Evolutionary conservation across 2,329 filamentous ascomycete genomes (phyloP), one percentile per base, ranked within the genome.

Genomic region (Exophiala bonariae): DNA sequence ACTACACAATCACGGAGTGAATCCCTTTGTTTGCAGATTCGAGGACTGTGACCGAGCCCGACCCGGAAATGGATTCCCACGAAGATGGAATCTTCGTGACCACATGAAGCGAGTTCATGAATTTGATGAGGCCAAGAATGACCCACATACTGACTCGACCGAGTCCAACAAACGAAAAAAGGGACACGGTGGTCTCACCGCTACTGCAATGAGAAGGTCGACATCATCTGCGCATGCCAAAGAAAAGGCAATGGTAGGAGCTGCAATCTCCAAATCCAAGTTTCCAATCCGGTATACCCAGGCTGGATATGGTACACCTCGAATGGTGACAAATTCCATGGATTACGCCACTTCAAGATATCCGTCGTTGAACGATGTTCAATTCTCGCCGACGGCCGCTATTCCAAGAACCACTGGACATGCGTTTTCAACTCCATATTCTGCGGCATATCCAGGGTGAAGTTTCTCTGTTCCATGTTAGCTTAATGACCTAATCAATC

Each of bases 71-170:
- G 92, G 92, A 60, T 97, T 97, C 64, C 92, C 91, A 30, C 85
- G 92, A 61, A 86, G 91, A 61, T 97, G 93, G 89, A 97, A 97
- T 72, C 80, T 96, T 44, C 85, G 87, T 68, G 92, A 97, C 72
- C 92, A 97, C 77, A 96, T 96, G 91, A 89, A 89, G 73, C 86
- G 92, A 54, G 91, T 96, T 6, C 92, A 97, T 61, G 79, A 81
- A 57, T 81, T 79, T 61, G 74, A 50, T 31, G 52, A 56, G 38
- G 38, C 46, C 38, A 26, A 26, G 23, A 26, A 26, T 6, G 23
- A 26, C 23, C 23, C 6, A 11, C 23, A 6, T 11, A 6, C 23
- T 11, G 63, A 32, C 63, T 63, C 26, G 30, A 37, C 40, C 16
- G 41, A 43, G 17, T 47, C 44, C 30, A 16, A 64, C 31, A 50